Conservation (phyloP, 2,329 filamentous ascomycete genomes). For the Aaosphaeria arxii region DNA sequence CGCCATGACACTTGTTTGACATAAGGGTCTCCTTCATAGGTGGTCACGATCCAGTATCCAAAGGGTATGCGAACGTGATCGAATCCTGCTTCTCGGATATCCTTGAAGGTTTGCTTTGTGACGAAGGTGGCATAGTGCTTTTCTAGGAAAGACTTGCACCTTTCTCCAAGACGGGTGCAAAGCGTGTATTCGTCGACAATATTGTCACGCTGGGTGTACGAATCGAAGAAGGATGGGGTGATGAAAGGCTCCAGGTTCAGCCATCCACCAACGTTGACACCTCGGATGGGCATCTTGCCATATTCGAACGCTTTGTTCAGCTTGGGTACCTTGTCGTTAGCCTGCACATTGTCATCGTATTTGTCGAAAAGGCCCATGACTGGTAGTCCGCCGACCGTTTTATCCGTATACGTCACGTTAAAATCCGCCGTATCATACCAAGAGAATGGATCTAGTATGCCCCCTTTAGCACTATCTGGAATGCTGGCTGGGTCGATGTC, state of each 20-base stretch:
- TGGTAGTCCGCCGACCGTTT: slow-evolving; percentile 80
- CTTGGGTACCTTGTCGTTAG: slow-evolving; percentile 77
- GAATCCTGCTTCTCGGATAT: slow-evolving; percentile 82
- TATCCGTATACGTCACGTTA: slow-evolving; percentile 88
- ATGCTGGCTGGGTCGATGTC: slow-evolving; percentile 44
- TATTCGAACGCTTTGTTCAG: slow-evolving; percentile 79
- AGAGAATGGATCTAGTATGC: slow-evolving; percentile 81
- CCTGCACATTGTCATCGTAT: slow-evolving; percentile 78
- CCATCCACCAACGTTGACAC: slow-evolving; percentile 94
- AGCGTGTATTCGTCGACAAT: slow-evolving; percentile 90
- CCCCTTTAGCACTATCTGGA: slow-evolving; percentile 63
- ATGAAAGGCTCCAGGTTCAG: slow-evolving; percentile 93
- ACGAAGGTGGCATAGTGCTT: slow-evolving; percentile 89
- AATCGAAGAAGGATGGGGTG: slow-evolving; percentile 82
- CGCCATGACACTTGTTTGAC: slow-evolving; percentile 85
- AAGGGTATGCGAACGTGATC: slow-evolving; percentile 97
- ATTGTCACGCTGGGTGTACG: slow-evolving; percentile 57
- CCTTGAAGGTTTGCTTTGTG: slow-evolving; percentile 75
- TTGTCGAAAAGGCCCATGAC: slow-evolving; percentile 82
- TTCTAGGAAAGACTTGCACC: slow-evolving; percentile 68
- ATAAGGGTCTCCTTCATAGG: slow-evolving; percentile 84
- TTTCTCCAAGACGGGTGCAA: slow-evolving; percentile 64
- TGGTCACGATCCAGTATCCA: slow-evolving; percentile 89
- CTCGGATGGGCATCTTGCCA: slow-evolving; percentile 73
- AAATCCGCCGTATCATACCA: slow-evolving; percentile 91